A percentile compares a stretch with the other conserved stretches of the same genome.
Conservation (phyloP, 2,329 filamentous ascomycete genomes). For the Cordyceps cateniannulata region DNA sequence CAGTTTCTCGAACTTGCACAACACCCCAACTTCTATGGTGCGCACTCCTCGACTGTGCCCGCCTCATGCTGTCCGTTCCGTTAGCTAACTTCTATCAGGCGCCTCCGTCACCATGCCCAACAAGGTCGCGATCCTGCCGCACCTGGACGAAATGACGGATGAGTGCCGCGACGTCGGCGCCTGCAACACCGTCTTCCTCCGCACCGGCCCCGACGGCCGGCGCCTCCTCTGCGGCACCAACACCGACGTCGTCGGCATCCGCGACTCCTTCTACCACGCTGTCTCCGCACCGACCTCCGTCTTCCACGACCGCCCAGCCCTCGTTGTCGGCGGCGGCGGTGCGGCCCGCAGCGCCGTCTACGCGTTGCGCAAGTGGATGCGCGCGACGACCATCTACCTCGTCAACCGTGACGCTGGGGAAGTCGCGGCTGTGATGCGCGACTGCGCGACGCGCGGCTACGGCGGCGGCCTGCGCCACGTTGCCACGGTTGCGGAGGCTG, state of each 20-base stretch:
- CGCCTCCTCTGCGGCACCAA: slow-evolving; percentile 65
- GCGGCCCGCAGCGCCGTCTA: slow-evolving; percentile 75
- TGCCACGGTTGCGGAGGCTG: slow-evolving; percentile 53
- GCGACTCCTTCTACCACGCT: slow-evolving; percentile 62
- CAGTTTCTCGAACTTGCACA: slow-evolving; percentile 45
- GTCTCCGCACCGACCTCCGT: slow-evolving; percentile 35
- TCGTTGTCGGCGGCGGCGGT: slow-evolving; percentile 73
- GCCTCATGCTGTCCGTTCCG: not conserved
- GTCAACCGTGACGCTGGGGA: slow-evolving; percentile 67
- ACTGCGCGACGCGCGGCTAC: slow-evolving; percentile 55
- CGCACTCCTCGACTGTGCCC: slow-evolving; percentile 12
- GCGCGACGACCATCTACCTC: slow-evolving; percentile 63
- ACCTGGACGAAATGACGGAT: slow-evolving; percentile 66
- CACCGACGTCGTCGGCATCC: slow-evolving; percentile 73
- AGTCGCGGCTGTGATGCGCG: slow-evolving; percentile 58
- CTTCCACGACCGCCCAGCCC: slow-evolving; percentile 55
- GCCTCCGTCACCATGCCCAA: slow-evolving; percentile 78
- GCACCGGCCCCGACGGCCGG: slow-evolving; percentile 37
- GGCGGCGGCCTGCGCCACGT: slow-evolving; percentile 57
- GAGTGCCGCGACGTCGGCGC: slow-evolving; percentile 70
- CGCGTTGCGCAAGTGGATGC: slow-evolving; percentile 63
- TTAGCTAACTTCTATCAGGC: slow-evolving; percentile 31
- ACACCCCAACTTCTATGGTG: slow-evolving; percentile 57
- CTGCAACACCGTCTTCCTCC: slow-evolving; percentile 71
- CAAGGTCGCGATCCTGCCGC: slow-evolving; percentile 68